Evolutionary conservation across 495 filamentous ascomycete species (phyloP).

Genomic region (Penicillium ucsense): DNA sequence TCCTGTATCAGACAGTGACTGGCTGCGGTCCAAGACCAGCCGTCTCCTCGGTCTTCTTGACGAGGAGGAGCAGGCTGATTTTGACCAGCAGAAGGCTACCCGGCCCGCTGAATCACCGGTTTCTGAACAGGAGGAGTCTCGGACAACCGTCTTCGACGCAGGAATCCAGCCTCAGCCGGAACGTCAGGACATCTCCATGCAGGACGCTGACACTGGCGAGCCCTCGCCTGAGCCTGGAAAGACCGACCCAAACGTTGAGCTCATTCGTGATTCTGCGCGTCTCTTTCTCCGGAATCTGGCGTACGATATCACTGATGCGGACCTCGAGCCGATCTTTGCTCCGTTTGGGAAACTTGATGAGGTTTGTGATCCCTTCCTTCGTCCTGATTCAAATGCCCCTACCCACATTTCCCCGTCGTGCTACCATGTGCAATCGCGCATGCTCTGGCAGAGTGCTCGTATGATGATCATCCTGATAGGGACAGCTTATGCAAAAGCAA

Average conservation of each 20-base stretch:
- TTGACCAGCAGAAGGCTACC: slow-evolving; percentile 13
- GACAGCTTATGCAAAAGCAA: slow-evolving; percentile 84
- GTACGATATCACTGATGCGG: slow-evolving; percentile 69
- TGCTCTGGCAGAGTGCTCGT: slow-evolving; percentile 24
- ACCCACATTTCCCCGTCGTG: background rate
- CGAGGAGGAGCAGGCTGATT: slow-evolving; percentile 44
- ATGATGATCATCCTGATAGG: slow-evolving; percentile 99
- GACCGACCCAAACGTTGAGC: slow-evolving; percentile 30
- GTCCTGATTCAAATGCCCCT: slow-evolving; percentile 2
- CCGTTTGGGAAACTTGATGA: slow-evolving; percentile 70
- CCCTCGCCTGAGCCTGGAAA: slow-evolving; percentile 3
- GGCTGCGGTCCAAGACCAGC: slow-evolving; percentile 88
- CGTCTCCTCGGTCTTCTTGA: slow-evolving; percentile 77
- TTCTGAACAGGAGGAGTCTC: slow-evolving; percentile 13
- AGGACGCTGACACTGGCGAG: slow-evolving; percentile 8
- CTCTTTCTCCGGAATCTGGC: slow-evolving; percentile 85
- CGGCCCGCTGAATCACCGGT: slow-evolving; percentile 7
- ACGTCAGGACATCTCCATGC: slow-evolving; percentile 6
- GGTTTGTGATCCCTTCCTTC: slow-evolving; percentile 47
- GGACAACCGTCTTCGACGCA: slow-evolving; percentile 11
- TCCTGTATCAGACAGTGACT: slow-evolving; percentile 62
- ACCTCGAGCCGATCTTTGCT: slow-evolving; percentile 61
- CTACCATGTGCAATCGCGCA: slow-evolving; percentile 2
- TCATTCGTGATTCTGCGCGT: slow-evolving; percentile 44
- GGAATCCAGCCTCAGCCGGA: slow-evolving; percentile 13